Evolutionary conservation across 176 grass and related monocot genomes (phyloP).

Genomic region (Carex cristatella): DNA sequence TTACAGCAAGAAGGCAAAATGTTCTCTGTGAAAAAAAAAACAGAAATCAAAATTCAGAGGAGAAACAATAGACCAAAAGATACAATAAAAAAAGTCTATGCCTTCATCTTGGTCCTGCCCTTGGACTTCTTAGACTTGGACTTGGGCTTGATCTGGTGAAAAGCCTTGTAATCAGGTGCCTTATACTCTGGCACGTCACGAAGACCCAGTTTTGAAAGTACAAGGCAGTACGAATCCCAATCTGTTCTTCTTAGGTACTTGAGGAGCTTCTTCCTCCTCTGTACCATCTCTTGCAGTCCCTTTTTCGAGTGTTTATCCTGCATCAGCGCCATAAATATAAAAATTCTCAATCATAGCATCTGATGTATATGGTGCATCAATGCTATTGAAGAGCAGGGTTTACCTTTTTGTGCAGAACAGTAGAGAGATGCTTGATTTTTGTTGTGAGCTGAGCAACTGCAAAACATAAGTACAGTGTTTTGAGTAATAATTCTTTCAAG

Average conservation of each 20-base stretch:
- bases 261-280: constrained; percentile 86
- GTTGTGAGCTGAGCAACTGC: constrained; percentile 87
- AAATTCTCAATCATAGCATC: neutral
- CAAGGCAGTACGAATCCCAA: constrained; percentile 89
- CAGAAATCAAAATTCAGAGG: neutral
- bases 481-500: neutral
- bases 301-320: constrained; percentile 96
- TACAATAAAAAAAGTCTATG: neutral
- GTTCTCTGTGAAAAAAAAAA: constrained; percentile 1
- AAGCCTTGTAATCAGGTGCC: constrained; percentile 64
- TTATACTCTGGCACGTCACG: constrained; percentile 67
- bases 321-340: neutral
- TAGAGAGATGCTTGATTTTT: constrained; percentile 90
- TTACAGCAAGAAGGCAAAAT: constrained; percentile 16
- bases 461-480: constrained; percentile 29
- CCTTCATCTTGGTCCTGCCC: neutral
- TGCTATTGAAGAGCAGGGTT: neutral
- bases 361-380: neutral
- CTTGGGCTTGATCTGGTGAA: constrained; percentile 38
- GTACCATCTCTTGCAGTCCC: constrained; percentile 89
- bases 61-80: neutral
- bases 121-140: constrained; percentile 29
- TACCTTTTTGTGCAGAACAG: constrained; percentile 93
- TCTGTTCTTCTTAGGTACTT: constrained; percentile 86
- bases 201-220: constrained; percentile 73